A percentile compares a stretch with the other conserved stretches of the same genome.
phyloP scores from a whole-genome alignment of 108 stramenopile genomes.

The Conticribra guillardii region DNA sequence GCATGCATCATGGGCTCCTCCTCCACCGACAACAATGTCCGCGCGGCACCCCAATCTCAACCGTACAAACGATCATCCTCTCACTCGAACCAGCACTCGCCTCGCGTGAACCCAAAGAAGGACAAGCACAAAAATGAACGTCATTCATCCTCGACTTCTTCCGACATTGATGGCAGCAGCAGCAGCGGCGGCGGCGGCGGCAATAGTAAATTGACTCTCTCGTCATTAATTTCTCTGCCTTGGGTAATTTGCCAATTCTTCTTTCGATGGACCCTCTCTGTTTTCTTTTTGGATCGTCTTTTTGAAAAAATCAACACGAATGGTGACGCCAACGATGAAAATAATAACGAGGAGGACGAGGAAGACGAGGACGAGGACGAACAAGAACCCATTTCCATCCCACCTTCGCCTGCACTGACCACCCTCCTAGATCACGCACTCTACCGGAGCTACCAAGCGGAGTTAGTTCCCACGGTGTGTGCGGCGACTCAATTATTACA shows the following conservation, averaged over 20 bases:
- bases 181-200: not conserved
- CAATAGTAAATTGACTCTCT: not conserved
- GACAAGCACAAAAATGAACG: not conserved
- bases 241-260: not conserved
- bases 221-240: not conserved
- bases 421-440: conserved; percentile 83
- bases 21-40: not conserved
- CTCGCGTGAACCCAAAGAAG: not conserved
- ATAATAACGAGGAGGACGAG: not conserved
- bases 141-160: not conserved
- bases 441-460: conserved; percentile 71
- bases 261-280: not conserved
- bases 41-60: not conserved
- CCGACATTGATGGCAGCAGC: not conserved
- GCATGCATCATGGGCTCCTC: not conserved
- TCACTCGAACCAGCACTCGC: too few species aligned
- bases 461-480: conserved; percentile 70
- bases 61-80: too few species aligned
- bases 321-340: not conserved
- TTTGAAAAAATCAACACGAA: not conserved
- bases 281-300: not conserved
- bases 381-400: not conserved
- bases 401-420: conserved; percentile 64
- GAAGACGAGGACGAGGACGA: not conserved
- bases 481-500: conserved; percentile 60